These are phyloP conservation scores for Teunomyces kruisii DNA, from an alignment of 805 yeast species.

Conservation along the genomic window DNA sequence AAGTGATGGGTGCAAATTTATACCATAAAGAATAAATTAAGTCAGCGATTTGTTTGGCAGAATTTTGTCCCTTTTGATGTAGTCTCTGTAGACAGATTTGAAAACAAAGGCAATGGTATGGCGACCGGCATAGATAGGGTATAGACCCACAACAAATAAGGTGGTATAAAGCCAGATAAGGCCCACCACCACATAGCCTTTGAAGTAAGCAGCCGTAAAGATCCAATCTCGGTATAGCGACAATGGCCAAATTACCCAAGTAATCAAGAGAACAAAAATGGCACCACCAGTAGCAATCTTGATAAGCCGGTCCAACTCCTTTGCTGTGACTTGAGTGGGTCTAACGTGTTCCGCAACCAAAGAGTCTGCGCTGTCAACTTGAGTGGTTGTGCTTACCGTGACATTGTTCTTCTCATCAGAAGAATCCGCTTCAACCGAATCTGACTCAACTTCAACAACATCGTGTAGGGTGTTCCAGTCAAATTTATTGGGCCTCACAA, in stretches of 20 bases:
- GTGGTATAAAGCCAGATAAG: constrained; percentile 42
- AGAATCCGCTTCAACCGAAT: background rate
- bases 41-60: too few relatives aligned
- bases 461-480: constrained; percentile 28
- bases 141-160: constrained; percentile 30
- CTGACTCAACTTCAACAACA: constrained; percentile 3
- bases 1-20: background rate
- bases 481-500: constrained; percentile 24
- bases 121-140: constrained; percentile 35
- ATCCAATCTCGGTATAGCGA: constrained; percentile 44
- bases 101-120: constrained; percentile 24
- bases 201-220: constrained; percentile 35
- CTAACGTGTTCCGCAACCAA: background rate
- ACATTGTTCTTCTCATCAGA: background rate
- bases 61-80: constrained; percentile 4
- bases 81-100: constrained; percentile 19
- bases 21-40: background rate
- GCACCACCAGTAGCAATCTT: constrained; percentile 26
- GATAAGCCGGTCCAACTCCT: constrained; percentile 12
- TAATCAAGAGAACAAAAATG: constrained; percentile 26
- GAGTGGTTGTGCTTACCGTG: background rate
- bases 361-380: background rate
- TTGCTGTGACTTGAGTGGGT: background rate
- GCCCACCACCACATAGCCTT: constrained; percentile 38
- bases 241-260: constrained; percentile 44